Evolutionary conservation across 2,329 filamentous ascomycete genomes (phyloP).

Genomic region (Cordyceps tenuipes): DNA sequence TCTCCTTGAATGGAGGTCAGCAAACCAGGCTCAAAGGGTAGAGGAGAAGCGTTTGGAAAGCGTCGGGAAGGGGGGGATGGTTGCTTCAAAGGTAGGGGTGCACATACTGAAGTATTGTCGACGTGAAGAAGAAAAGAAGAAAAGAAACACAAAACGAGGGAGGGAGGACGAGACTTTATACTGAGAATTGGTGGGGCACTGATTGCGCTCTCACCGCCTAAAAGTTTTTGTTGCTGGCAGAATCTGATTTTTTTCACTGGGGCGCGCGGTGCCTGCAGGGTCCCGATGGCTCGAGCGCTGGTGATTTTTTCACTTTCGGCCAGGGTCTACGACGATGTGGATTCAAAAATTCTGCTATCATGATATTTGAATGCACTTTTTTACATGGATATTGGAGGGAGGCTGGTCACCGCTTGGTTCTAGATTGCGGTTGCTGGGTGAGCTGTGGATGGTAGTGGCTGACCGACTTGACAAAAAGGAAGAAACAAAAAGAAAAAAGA

Average conservation of each 20-base stretch:
- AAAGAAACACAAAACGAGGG: constrained; percentile 25
- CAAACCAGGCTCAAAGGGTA: neutral
- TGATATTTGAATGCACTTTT: neutral
- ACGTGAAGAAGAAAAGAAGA: constrained; percentile 48
- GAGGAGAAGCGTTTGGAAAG: constrained; percentile 5
- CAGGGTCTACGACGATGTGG: neutral
- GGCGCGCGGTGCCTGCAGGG: neutral
- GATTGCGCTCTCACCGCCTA: constrained; percentile 25
- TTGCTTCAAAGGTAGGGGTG: constrained; percentile 24
- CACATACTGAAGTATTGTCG: constrained; percentile 53
- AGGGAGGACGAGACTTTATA: constrained; percentile 33
- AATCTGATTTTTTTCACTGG: constrained; percentile 10
- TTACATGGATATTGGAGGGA: neutral
- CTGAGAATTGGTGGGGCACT: constrained; percentile 3
- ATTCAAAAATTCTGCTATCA: neutral
- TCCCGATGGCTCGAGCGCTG: neutral
- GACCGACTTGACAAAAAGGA: constrained; percentile 4
- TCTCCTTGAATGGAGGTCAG: constrained; percentile 44
- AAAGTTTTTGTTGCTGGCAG: constrained; percentile 17
- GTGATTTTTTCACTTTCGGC: neutral
- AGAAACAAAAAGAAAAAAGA: neutral
- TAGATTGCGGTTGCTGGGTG: constrained; percentile 6
- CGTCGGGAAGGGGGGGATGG: neutral
- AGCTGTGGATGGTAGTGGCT: neutral
- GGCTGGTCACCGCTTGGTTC: constrained; percentile 5